Evolutionary conservation across 192 early-diverging fungal genomes (phyloP), one percentile per base, ranked within the genome.

Genomic region (Umbelopsis ramanniana): DNA sequence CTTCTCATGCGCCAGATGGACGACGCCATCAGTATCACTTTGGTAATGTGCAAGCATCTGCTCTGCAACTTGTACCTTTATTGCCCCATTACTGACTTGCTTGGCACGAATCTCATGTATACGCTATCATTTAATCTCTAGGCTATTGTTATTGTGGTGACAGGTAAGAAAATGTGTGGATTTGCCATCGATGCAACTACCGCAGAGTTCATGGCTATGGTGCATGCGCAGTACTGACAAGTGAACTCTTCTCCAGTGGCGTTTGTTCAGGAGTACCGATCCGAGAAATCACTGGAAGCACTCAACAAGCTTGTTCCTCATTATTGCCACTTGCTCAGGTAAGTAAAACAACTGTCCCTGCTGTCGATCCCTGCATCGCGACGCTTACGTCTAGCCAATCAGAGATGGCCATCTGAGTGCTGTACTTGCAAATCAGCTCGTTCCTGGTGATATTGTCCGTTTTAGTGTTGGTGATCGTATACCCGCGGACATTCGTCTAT

Each of bases 391-490:
- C 38, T 23, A 53, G 33, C 19, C 38, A 60, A 43, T 55, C 40
- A 92, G 92, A 57, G 86, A 93, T 70, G 86, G 88, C 19, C 80
- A 85, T 33, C 67, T 82, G 15, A 57, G 70, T 1, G 82, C 82
- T 45, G 77, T 93, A 24, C 83, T 94, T 35, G 97, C 94, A 8
- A 91, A 86, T 66, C 86, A 94, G 21, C 82, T 99, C 60, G 95
- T 98, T 29, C 94, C 93, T 43, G 97, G 97, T 60, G 97, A 99
- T 78, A 82, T 99, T 24, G 89, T 97, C 48, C 82, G 84, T 66
- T 93, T 99, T 73, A 74, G 89, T 22, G 92, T 91, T 26, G 97
- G 97, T 29, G 96, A 98, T 81, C 86, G 96, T 26, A 91, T 99
- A 17, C 97, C 97, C 0, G 97, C 97, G 1, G 97, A 99, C 78